Percentiles rank a stretch among this genome's conserved stretches.
Evolutionary conservation across 169 alveolate genomes (phyloP).

Genomic region (Plasmodium relictum): DNA sequence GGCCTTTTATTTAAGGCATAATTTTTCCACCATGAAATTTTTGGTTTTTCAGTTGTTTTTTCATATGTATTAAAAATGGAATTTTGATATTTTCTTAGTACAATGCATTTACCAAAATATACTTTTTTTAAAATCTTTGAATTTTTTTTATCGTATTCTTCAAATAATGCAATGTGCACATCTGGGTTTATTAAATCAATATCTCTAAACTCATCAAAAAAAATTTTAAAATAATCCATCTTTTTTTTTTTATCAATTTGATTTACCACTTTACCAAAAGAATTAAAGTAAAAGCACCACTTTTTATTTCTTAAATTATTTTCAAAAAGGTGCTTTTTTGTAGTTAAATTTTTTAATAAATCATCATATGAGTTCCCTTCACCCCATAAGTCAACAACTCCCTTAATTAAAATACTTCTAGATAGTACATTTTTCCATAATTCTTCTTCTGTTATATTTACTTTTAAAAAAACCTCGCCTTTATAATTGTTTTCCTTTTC

Average conservation of each 20-base stretch:
- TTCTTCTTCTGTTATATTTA: constrained; percentile 59
- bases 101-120: constrained; percentile 70
- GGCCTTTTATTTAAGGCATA: constrained; percentile 94
- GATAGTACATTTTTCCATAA: constrained; percentile 74
- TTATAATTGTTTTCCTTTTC: constrained; percentile 42
- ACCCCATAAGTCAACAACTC: constrained; percentile 82
- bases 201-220: constrained; percentile 29
- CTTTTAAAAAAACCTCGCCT: constrained; percentile 74
- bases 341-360: constrained; percentile 28
- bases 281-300: constrained; percentile 73
- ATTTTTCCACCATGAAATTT: constrained; percentile 88
- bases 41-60: constrained; percentile 32
- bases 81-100: constrained; percentile 16
- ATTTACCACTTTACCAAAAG: constrained; percentile 77
- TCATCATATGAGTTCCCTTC: constrained; percentile 78
- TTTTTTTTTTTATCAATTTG: constrained; percentile 69
- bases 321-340: constrained; percentile 40
- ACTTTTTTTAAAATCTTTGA: constrained; percentile 66
- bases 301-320: constrained; percentile 52
- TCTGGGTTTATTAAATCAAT: constrained; percentile 51
- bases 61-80: not conserved
- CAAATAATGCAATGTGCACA: constrained; percentile 70
- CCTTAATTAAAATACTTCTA: constrained; percentile 79
- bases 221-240: constrained; percentile 52
- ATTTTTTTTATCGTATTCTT: constrained; percentile 60